A percentile compares a stretch with the other conserved stretches of the same genome.
phyloP scores from a whole-genome alignment of 768 basidiomycete species.

The Tylopilus balloui region DNA sequence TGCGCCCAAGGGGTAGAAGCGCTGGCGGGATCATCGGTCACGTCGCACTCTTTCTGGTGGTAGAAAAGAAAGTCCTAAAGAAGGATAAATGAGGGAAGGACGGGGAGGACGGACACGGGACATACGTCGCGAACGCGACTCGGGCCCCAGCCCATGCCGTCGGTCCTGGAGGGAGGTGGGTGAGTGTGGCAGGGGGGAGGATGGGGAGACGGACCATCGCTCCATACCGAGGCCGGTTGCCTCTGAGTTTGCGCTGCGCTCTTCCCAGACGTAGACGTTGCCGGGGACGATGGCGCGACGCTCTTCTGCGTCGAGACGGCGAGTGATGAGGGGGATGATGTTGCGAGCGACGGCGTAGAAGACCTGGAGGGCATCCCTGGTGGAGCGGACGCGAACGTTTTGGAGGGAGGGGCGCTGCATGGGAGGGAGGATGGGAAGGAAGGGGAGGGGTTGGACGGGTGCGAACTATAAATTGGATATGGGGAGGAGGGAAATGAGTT shows the following conservation, averaged over 20 bases:
- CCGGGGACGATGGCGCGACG: slow-evolving; percentile 68
- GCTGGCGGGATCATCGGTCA: slow-evolving; percentile 35
- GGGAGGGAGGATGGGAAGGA: slow-evolving; percentile 27
- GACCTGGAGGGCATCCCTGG: slow-evolving; percentile 75
- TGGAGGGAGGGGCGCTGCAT: slow-evolving; percentile 78
- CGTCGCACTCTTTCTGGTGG: slow-evolving; percentile 45
- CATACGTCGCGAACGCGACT: slow-evolving; percentile 58
- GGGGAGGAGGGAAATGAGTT: slow-evolving; percentile 38
- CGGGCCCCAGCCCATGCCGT: slow-evolving; percentile 81
- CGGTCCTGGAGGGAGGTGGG: slow-evolving; percentile 37
- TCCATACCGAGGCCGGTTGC: slow-evolving; percentile 83
- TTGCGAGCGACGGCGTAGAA: slow-evolving; percentile 73
- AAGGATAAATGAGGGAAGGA: slow-evolving; percentile 5
- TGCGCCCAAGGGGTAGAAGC: slow-evolving; percentile 71
- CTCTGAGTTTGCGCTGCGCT: slow-evolving; percentile 79
- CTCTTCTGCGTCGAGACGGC: slow-evolving; percentile 80
- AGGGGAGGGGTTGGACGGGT: slow-evolving; percentile 7
- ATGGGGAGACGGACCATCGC: slow-evolving; percentile 50
- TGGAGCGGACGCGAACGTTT: slow-evolving; percentile 73
- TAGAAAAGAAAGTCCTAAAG: slow-evolving; percentile 53
- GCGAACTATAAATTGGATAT: slow-evolving; percentile 37
- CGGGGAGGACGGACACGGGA: neutral
- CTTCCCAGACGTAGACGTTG: slow-evolving; percentile 87
- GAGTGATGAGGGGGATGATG: slow-evolving; percentile 68
- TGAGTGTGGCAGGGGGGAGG: neutral